phyloP scores from a whole-genome alignment of 2,329 filamentous ascomycete genomes.

The Helicocarpus griseus region DNA sequence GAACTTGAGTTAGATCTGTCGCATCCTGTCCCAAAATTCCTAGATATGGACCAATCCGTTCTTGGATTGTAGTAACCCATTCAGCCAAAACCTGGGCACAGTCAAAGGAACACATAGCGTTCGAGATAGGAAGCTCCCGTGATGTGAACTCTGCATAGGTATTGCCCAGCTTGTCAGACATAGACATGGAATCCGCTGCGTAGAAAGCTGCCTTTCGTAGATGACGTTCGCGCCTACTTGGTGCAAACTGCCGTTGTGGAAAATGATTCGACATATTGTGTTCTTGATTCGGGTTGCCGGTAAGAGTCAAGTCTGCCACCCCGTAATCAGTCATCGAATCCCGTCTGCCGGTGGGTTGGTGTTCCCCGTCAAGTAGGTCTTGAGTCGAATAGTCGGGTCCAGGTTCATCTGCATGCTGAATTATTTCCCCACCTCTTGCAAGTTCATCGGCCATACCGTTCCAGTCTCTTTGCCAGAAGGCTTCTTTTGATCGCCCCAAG shows the following conservation, averaged over 20 bases:
- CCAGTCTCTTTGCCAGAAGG: slow-evolving; percentile 89
- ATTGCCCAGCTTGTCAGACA: slow-evolving; percentile 76
- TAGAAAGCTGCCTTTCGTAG: slow-evolving; percentile 92
- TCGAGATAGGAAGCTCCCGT: slow-evolving; percentile 78
- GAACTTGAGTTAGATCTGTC: slow-evolving; percentile 68
- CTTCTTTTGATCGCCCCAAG: slow-evolving; percentile 82
- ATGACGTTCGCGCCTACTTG: slow-evolving; percentile 70
- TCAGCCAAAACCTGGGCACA: slow-evolving; percentile 90
- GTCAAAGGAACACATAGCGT: slow-evolving; percentile 85
- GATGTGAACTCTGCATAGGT: slow-evolving; percentile 77
- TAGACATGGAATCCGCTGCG: slow-evolving; percentile 80
- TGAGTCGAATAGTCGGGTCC: slow-evolving; percentile 23
- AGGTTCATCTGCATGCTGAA: slow-evolving; percentile 50
- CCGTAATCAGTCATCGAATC: slow-evolving; percentile 29
- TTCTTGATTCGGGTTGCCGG: slow-evolving; percentile 27
- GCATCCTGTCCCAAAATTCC: slow-evolving; percentile 78
- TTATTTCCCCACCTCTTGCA: slow-evolving; percentile 63
- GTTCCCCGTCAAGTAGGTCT: slow-evolving; percentile 15
- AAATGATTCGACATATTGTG: slow-evolving; percentile 21
- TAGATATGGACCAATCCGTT: slow-evolving; percentile 81
- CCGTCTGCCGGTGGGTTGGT: slow-evolving; percentile 17
- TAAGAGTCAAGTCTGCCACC: slow-evolving; percentile 27
- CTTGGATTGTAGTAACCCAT: slow-evolving; percentile 88
- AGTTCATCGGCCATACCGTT: slow-evolving; percentile 84
- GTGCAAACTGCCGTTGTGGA: slow-evolving; percentile 22